Conservation (phyloP, 1,284 basidiomycete species). For the Sporisorium iseilematis-ciliati region DNA sequence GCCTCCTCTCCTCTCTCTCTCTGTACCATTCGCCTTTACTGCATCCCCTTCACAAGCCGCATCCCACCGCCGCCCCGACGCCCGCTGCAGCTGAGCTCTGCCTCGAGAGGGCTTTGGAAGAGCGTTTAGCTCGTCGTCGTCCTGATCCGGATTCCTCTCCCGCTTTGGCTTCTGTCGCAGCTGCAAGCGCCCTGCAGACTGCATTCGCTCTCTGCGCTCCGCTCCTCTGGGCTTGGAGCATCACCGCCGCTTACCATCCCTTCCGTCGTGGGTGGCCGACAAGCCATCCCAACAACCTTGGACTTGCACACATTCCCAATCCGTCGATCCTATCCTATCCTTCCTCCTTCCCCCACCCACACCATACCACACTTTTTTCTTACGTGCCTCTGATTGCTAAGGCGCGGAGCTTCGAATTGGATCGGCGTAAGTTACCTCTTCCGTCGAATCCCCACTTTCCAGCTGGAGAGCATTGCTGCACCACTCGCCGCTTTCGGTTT, state of each 20-base stretch:
- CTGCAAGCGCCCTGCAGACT: constrained; percentile 2
- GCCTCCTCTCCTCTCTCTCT: too few species aligned
- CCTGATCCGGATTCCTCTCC: constrained; percentile 25
- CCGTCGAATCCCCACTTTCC: constrained; percentile 8
- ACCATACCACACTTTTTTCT: neutral
- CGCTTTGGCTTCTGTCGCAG: neutral
- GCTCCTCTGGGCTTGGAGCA: neutral
- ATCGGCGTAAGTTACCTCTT: constrained; percentile 41
- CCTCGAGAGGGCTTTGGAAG: constrained; percentile 3
- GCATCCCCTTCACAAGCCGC: constrained; percentile 15
- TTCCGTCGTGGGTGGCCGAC: neutral
- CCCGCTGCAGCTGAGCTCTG: constrained; percentile 12
- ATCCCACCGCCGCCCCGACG: constrained; percentile 3
- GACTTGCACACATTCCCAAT: constrained; percentile 19
- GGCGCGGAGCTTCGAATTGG: constrained; percentile 16
- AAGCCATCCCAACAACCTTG: constrained; percentile 1
- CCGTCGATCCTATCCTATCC: constrained; percentile 24
- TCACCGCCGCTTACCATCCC: constrained; percentile 10
- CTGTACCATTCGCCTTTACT: constrained; percentile 9
- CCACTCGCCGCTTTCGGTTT: constrained; percentile 25
- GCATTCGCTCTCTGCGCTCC: neutral
- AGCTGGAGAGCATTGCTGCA: neutral
- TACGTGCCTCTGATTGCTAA: neutral
- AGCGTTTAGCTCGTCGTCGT: neutral
- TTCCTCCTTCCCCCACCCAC: too few species aligned